Conservation (phyloP, 2,329 filamentous ascomycete genomes). For the Colletotrichum viniferum region DNA sequence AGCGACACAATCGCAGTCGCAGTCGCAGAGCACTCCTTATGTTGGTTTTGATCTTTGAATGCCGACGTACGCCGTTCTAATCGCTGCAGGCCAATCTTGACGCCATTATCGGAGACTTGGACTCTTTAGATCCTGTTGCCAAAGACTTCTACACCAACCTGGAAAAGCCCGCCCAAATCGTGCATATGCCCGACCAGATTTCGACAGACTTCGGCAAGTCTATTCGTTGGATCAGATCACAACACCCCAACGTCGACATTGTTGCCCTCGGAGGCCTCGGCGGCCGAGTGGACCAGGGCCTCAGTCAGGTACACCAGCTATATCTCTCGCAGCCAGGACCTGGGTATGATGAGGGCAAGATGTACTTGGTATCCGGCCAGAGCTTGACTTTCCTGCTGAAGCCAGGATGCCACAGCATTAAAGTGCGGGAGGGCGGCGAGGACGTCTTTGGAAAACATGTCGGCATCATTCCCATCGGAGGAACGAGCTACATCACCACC, state of each 20-base stretch:
- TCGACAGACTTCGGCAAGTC: slow-evolving; percentile 93
- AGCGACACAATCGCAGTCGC: neutral
- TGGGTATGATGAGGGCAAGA: slow-evolving; percentile 53
- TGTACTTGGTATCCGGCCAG: slow-evolving; percentile 83
- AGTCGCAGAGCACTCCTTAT: neutral
- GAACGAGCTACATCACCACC: slow-evolving; percentile 79
- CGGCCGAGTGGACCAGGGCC: slow-evolving; percentile 89
- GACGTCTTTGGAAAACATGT: slow-evolving; percentile 76
- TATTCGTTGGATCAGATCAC: slow-evolving; percentile 60
- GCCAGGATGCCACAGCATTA: slow-evolving; percentile 69
- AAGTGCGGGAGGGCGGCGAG: slow-evolving; percentile 57
- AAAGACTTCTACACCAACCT: slow-evolving; percentile 69
- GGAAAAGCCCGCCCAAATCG: slow-evolving; percentile 57
- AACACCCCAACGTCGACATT: slow-evolving; percentile 59
- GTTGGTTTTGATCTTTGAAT: neutral
- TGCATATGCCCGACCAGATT: slow-evolving; percentile 79
- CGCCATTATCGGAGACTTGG: slow-evolving; percentile 86
- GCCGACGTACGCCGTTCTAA: neutral
- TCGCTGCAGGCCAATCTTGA: slow-evolving; percentile 60
- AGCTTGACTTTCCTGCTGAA: slow-evolving; percentile 85
- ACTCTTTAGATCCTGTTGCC: slow-evolving; percentile 73
- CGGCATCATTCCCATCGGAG: slow-evolving; percentile 84
- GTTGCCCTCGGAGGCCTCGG: slow-evolving; percentile 84
- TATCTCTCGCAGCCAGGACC: slow-evolving; percentile 64
- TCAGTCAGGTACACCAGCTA: slow-evolving; percentile 88